Base-by-base conservation (phyloP, 1,284 basidiomycete species). In the Trichosporon coremiiforme region DNA sequence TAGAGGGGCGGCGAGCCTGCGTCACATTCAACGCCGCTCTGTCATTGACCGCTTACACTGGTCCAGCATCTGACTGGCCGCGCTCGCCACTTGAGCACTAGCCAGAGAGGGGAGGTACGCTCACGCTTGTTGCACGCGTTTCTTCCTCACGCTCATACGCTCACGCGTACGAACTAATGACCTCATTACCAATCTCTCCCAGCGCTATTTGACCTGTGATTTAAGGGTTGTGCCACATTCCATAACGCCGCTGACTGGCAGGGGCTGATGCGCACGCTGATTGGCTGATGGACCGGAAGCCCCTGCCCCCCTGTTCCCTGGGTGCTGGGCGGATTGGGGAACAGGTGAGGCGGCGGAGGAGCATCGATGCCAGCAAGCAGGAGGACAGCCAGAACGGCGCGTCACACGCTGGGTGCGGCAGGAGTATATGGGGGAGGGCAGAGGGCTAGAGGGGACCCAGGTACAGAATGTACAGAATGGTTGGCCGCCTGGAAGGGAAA, bases 291-390 rank as follows among this genome's bases (percentile, higher is more conserved):
- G 36, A 10, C 36, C 36, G 36, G 36, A 38, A n/a, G 45, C 15
- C 45, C 45, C 45, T 47, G 45, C 7, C 45, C 12, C 17, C 33
- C 8, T 33, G 45, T n/a, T n/a, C 45, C 38, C 38, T 9, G 10
- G 38, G 41, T 45, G 41, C 41, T 45, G 41, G 41, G 47, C 47
- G 47, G 47, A 17, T 53, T 47, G 45, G 47, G 47, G 47, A 9
- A 53, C 17, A 15, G 4, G 41, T 4, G 33, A 33, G 33, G 33
- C 33, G 33, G 33, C 3, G 33, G 33, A 33, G 33, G 33, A 33
- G 33, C 33, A 33, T 8, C 33, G 33, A 3, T 33, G 33, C n/a
- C n/a, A n/a, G n/a, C n/a, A n/a, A n/a, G 10, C 38, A 41, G 41
- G 6, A 22, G n/a, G 45, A n/a, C 5, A 53, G 47, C 20, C n/a